Evolutionary conservation across 768 basidiomycete species (phyloP), one percentile per base, ranked within the genome.

Genomic region (Rhizopogon vinicolor): DNA sequence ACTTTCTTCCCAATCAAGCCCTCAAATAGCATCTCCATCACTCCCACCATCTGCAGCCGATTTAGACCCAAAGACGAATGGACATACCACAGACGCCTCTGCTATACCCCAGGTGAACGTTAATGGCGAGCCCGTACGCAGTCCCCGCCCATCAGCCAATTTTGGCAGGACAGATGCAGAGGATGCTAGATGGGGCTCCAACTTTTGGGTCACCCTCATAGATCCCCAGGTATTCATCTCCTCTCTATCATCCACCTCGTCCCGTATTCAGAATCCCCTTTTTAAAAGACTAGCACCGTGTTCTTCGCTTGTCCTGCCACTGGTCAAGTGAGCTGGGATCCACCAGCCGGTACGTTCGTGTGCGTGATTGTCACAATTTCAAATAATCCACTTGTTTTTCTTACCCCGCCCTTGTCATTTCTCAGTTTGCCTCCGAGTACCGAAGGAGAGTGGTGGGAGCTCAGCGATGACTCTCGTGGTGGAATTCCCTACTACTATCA

Each of bases 361-460:
- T 92, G 72, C 69, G 85, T 75, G 42, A 41, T 37, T 37, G 41
- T 48, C 41, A 55, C n/a, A 19, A 44, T 61, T 62, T 65, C 56
- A 59, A 61, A 59, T 62, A 25, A 14, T 14, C 53, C 43, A 57
- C 59, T 65, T 39, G 59, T 57, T 57, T 39, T 60, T 43, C 51
- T 44, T 57, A 50, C 39, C 35, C 13, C 13, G 31, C 39, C 19
- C 22, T 48, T 22, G 3, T 43, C 31, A 19, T 44, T 33, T 29
- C 65, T 6, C 62, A 93, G 91, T 48, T 75, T 95, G 44, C 94
- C 94, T 45, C 89, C 91, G 5, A 89, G 78, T 60, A 78, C 82
- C 4, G 84, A 90, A 43, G 93, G 94, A 41, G 93, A 96, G 68
- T 97, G 94, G 93, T 98, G 94, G 94, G 94, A 97, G 70, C 79